Conservation (phyloP, 768 basidiomycete species). For the Boletus rubescentipes region DNA sequence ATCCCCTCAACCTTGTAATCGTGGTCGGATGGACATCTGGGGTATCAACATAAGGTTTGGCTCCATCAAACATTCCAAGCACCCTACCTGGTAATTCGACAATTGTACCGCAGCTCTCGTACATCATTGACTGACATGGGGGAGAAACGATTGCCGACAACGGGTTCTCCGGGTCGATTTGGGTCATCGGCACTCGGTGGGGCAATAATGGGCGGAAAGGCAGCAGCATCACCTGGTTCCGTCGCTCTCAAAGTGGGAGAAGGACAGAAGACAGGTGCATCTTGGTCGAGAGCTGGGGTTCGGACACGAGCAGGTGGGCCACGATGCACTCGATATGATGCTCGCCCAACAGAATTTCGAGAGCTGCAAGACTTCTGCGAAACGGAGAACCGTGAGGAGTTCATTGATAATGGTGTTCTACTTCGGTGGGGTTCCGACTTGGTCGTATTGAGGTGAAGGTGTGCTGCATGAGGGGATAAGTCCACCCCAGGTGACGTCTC, state of each 20-base stretch:
- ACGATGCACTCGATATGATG: constrained; percentile 21
- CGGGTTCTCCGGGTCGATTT: constrained; percentile 6
- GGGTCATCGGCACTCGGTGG: constrained; percentile 5
- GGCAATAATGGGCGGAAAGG: neutral
- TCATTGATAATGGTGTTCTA: constrained; percentile 8
- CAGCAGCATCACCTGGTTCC: neutral
- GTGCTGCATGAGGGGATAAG: neutral
- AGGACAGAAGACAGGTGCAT: neutral
- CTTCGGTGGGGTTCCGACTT: constrained; percentile 2
- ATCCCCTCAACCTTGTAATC: constrained; percentile 17
- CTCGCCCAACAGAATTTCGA: constrained; percentile 19
- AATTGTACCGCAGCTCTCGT: constrained; percentile 6
- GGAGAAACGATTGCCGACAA: constrained; percentile 2
- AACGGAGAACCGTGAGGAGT: constrained; percentile 14
- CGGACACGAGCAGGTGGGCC: constrained; percentile 15
- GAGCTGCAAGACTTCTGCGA: constrained; percentile 17
- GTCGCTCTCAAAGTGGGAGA: neutral
- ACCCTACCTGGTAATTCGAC: constrained; percentile 11
- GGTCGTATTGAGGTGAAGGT: neutral
- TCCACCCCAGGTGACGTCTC: neutral
- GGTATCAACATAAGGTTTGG: neutral
- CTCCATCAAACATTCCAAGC: neutral
- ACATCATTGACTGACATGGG: constrained; percentile 15
- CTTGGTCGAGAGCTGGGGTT: constrained; percentile 2
- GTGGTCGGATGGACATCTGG: neutral